Percentiles rank a stretch among this genome's conserved stretches.
phyloP scores from a whole-genome alignment of 2,329 filamentous ascomycete genomes.

The Pseudogymnoascus sp. region DNA sequence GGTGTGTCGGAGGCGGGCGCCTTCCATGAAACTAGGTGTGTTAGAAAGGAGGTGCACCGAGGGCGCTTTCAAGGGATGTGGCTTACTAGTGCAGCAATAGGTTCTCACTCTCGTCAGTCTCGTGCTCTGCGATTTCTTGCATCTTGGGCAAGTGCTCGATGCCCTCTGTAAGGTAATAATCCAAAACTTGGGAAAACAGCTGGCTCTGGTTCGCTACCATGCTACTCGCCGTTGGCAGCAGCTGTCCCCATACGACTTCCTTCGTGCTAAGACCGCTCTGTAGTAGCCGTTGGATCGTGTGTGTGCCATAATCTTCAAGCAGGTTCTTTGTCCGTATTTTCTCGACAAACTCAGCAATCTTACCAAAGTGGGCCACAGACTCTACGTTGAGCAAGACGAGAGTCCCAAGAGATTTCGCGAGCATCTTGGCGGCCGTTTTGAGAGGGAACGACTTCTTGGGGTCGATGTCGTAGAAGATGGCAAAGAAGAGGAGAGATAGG shows the following conservation, averaged over 20 bases:
- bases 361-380: constrained; percentile 40
- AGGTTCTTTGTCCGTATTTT: constrained; percentile 38
- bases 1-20: constrained; percentile 56
- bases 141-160: constrained; percentile 50
- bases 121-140: constrained; percentile 47
- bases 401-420: constrained; percentile 50
- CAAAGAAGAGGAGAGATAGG: constrained; percentile 55
- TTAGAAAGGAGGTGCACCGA: constrained; percentile 8
- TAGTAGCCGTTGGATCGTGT: constrained; percentile 55
- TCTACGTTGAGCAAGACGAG: constrained; percentile 59
- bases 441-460: constrained; percentile 58
- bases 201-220: constrained; percentile 65
- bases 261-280: constrained; percentile 53
- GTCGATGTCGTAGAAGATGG: constrained; percentile 56
- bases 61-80: not conserved
- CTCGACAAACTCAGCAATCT: constrained; percentile 44
- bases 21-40: constrained; percentile 52
- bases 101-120: constrained; percentile 50
- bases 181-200: constrained; percentile 63
- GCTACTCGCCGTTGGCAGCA: constrained; percentile 50
- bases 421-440: constrained; percentile 46
- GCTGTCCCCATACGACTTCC: constrained; percentile 47
- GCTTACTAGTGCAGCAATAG: constrained; percentile 49
- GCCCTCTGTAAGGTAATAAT: constrained; percentile 60
- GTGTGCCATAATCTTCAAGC: constrained; percentile 55